Base-by-base conservation (phyloP, 305 asterid species). In the Fraxinus greggii region DNA sequence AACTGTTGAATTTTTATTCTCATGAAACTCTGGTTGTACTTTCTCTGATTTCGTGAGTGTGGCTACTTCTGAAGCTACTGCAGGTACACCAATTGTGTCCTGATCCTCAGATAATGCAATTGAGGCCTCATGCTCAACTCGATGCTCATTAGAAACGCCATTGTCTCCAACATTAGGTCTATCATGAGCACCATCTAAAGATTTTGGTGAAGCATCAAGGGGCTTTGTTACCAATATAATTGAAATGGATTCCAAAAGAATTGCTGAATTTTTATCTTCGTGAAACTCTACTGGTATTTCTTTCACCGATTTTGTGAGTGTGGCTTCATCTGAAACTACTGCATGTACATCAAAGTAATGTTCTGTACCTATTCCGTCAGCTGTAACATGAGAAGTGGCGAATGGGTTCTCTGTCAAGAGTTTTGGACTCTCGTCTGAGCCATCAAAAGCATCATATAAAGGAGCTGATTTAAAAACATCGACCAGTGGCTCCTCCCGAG, bases 91-190 rank as follows among this genome's bases (percentile, higher is more conserved):
- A 61, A 61, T 61, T 8, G 24, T 61, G 72, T 19, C 2, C 17
- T 23, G 63, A 75, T 69, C 77, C 31, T 61, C 9, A 23, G 72
- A 31, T 21, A 8, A 23, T 24, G 28, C 31, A 61, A 23, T 61
- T 13, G 84, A 7, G 36, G 73, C 74, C 42, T 80, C 83, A 45
- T 79, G 78, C 24, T 76, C 81, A 10, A 73, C 73, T 26, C 78
- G 65, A 81, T 84, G 87, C 73, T 87, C 86, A 36, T 87, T 80
- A 5, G 87, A 79, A 76, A 78, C 70, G 78, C 82, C 84, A 21
- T 78, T 78, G 12, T 61, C 59, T 54, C 9, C 15, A 61, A 23
- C 32, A 61, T 61, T 9, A 21, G 3, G 31, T 9, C 72, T 21
- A 9, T 63, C 72, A 24, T 10, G 78, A 63, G 63, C 23, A 33